Conservation (phyloP, 495 filamentous ascomycete genomes). For the Xylaria longipes region DNA sequence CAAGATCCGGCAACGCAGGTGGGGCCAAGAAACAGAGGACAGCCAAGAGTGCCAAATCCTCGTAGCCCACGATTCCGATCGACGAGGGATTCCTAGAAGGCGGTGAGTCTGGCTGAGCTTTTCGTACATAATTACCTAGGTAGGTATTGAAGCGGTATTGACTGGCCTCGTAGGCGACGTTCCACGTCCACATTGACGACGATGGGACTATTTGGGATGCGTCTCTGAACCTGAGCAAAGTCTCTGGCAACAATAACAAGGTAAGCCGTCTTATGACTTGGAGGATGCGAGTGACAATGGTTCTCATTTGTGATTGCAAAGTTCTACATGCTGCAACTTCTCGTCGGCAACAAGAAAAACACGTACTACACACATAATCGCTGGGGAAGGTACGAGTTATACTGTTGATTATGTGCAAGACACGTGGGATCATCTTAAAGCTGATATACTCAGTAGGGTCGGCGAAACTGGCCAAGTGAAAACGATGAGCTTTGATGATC, state of each 20-base stretch:
- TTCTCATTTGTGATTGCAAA: not conserved
- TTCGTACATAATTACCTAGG: conserved; percentile 22
- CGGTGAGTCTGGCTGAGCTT: not conserved
- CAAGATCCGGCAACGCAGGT: conserved; percentile 33
- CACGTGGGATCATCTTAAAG: not conserved
- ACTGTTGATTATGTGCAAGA: not conserved
- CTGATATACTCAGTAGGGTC: conserved; percentile 49
- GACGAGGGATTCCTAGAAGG: conserved; percentile 37
- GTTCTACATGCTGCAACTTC: conserved; percentile 34
- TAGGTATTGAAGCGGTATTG: not conserved
- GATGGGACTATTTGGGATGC: conserved; percentile 61
- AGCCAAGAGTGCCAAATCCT: conserved; percentile 26
- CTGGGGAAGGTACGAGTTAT: conserved; percentile 55
- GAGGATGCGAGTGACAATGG: not conserved
- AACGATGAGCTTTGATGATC: conserved; percentile 44
- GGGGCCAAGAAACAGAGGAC: conserved; percentile 28
- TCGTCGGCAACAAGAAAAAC: conserved; percentile 17
- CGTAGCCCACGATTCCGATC: conserved; percentile 45
- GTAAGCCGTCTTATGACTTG: conserved; percentile 23
- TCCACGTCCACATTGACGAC: conserved; percentile 62
- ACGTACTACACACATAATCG: conserved; percentile 60
- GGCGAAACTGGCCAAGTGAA: conserved; percentile 66
- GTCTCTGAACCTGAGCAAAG: conserved; percentile 57
- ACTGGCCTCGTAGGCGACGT: conserved; percentile 26
- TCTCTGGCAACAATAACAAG: conserved; percentile 63